Percentiles rank a stretch among this genome's conserved stretches.
phyloP scores from a whole-genome alignment of 805 yeast species.

The Candida xiaguanensis region DNA sequence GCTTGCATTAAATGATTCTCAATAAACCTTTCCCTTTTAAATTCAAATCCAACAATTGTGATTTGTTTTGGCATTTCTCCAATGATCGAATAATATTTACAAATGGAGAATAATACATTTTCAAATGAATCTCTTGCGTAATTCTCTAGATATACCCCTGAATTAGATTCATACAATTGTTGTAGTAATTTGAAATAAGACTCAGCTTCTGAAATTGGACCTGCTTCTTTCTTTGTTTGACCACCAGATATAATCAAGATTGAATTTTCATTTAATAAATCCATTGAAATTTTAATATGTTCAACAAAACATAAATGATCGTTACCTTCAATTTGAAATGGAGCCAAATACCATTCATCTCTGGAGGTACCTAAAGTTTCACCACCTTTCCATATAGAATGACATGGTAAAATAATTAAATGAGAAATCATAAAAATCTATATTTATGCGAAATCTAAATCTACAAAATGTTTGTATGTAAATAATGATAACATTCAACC shows the following conservation, averaged over 20 bases:
- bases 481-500: slow-evolving; percentile 49
- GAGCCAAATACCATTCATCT: slow-evolving; percentile 63
- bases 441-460: not conserved
- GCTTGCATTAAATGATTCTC: slow-evolving; percentile 49
- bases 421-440: slow-evolving; percentile 8
- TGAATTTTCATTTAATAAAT: slow-evolving; percentile 22
- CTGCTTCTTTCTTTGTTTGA: slow-evolving; percentile 56
- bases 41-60: slow-evolving; percentile 69
- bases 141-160: slow-evolving; percentile 53
- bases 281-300: slow-evolving; percentile 56
- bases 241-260: slow-evolving; percentile 62
- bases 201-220: slow-evolving; percentile 56
- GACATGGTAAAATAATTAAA: slow-evolving; percentile 46
- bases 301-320: slow-evolving; percentile 65
- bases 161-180: slow-evolving; percentile 19
- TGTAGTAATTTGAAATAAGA: slow-evolving; percentile 50
- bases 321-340: slow-evolving; percentile 64
- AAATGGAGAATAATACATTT: slow-evolving; percentile 61
- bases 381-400: slow-evolving; percentile 53
- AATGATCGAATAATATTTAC: slow-evolving; percentile 46
- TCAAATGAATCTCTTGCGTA: slow-evolving; percentile 79
- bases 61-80: slow-evolving; percentile 48
- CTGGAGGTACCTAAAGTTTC: slow-evolving; percentile 42
- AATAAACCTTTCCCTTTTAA: slow-evolving; percentile 61
- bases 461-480: slow-evolving; percentile 27